phyloP scores from a whole-genome alignment of 257 asterid genomes.

The Gentiana macrophylla region DNA sequence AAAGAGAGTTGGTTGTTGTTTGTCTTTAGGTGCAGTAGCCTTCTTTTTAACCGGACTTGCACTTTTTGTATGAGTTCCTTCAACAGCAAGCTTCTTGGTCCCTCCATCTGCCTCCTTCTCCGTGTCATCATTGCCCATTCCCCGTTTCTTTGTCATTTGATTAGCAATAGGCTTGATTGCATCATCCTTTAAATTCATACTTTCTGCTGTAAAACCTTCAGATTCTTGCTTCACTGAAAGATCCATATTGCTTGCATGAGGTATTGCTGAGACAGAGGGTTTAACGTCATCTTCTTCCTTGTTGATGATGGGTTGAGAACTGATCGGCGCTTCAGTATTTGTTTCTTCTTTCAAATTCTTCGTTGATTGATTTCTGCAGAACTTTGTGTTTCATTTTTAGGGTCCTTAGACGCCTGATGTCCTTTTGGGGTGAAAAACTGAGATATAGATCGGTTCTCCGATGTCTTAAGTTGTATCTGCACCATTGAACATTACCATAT shows the following conservation, averaged over 20 bases:
- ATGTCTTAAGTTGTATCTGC: constrained; percentile 55
- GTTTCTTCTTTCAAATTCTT: constrained; percentile 30
- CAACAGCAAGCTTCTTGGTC: constrained; percentile 6
- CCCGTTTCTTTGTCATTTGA: constrained; percentile 38
- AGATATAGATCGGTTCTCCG: constrained; percentile 54
- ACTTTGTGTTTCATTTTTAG: constrained; percentile 25
- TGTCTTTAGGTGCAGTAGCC: constrained; percentile 15
- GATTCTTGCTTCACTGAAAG: constrained; percentile 25
- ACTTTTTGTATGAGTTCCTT: constrained; percentile 10
- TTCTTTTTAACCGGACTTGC: constrained; percentile 17
- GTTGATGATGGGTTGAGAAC: constrained; percentile 4
- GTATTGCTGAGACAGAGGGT: constrained; percentile 4
- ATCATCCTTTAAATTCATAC: constrained; percentile 19
- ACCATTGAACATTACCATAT: too few species aligned
- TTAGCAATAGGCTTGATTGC: constrained; percentile 14
- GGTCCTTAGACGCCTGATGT: constrained; percentile 15
- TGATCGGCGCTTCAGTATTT: constrained; percentile 15
- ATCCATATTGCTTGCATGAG: constrained; percentile 10
- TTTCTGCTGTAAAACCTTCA: constrained; percentile 19
- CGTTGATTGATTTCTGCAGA: constrained; percentile 15
- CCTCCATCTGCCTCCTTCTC: constrained; percentile 4
- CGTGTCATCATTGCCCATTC: constrained; percentile 15
- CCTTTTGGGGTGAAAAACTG: constrained; percentile 64
- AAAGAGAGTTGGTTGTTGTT: constrained; percentile 70
- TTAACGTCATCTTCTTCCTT: constrained; percentile 11